Conservation (phyloP, 495 filamentous ascomycete species). For the Saxophila tyrrhenica region DNA sequence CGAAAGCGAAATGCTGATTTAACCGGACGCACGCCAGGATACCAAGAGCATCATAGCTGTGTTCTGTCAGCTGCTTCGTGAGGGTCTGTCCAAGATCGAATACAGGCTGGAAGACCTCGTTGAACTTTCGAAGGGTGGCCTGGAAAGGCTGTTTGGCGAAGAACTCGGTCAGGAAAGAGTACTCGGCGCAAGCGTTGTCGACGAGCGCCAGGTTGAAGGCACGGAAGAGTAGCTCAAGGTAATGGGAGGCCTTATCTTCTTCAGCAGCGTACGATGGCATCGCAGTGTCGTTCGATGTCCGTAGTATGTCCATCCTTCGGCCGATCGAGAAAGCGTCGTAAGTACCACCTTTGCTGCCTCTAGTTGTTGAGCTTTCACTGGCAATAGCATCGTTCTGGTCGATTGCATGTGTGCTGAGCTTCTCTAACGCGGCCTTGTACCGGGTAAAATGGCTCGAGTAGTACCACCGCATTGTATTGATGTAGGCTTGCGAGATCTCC, state of each 20-base stretch:
- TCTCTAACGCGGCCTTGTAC: slow-evolving; percentile 71
- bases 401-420: slow-evolving; percentile 67
- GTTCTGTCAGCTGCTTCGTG: slow-evolving; percentile 57
- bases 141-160: slow-evolving; percentile 53
- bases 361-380: slow-evolving; percentile 43
- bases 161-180: slow-evolving; percentile 83
- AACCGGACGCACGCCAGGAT: slow-evolving; percentile 82
- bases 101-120: slow-evolving; percentile 71
- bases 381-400: slow-evolving; percentile 81
- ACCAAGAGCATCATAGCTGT: slow-evolving; percentile 73
- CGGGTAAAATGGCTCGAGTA: slow-evolving; percentile 84
- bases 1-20: slow-evolving; percentile 86
- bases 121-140: slow-evolving; percentile 55
- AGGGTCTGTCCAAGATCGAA: slow-evolving; percentile 67
- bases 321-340: slow-evolving; percentile 85
- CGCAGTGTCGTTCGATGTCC: slow-evolving; percentile 55
- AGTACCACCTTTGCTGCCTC: slow-evolving; percentile 32
- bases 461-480: slow-evolving; percentile 99
- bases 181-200: slow-evolving; percentile 91
- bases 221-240: slow-evolving; percentile 79
- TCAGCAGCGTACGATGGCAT: slow-evolving; percentile 74
- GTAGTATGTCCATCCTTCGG: slow-evolving; percentile 68
- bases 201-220: slow-evolving; percentile 89
- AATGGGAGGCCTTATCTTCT: slow-evolving; percentile 72
- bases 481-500: slow-evolving; percentile 85